A percentile compares a stretch with the other conserved stretches of the same genome.
phyloP scores from a whole-genome alignment of 192 early-diverging fungal genomes.

The Podila verticillata region DNA sequence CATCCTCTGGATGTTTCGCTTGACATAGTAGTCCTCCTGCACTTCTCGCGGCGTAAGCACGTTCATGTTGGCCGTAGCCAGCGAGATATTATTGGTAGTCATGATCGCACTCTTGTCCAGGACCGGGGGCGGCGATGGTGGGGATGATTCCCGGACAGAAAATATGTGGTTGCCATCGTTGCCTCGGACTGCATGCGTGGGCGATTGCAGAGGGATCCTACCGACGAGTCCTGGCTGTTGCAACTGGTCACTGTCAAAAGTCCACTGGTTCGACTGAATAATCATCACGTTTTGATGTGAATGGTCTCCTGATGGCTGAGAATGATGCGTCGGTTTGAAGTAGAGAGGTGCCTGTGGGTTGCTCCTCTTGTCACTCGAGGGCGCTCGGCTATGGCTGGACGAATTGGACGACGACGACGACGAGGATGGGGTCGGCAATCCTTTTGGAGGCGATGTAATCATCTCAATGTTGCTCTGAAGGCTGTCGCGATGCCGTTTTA shows the following conservation, averaged over 20 bases:
- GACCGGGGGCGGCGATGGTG: neutral
- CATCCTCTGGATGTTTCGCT: slow-evolving; percentile 16
- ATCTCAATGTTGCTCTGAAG: slow-evolving; percentile 1
- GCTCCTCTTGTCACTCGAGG: neutral
- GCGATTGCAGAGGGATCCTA: neutral
- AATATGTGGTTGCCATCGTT: slow-evolving; percentile 21
- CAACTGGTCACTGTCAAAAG: neutral
- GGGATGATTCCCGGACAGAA: slow-evolving; percentile 2
- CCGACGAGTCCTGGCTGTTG: neutral
- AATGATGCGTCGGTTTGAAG: slow-evolving; percentile 39
- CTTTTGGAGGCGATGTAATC: neutral
- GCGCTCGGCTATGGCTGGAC: neutral
- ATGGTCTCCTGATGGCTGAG: neutral
- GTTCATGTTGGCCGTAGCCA: slow-evolving; percentile 29
- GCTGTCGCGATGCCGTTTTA: slow-evolving; percentile 29
- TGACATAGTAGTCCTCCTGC: slow-evolving; percentile 23
- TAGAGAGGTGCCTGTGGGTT: slow-evolving; percentile 22
- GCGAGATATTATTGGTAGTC: slow-evolving; percentile 32
- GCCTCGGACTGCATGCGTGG: neutral
- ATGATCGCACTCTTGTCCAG: slow-evolving; percentile 19
- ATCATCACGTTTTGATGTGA: slow-evolving; percentile 20
- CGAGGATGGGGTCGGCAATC: neutral
- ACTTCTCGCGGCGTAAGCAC: slow-evolving; percentile 33
- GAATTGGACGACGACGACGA: slow-evolving; percentile 5
- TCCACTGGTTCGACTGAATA: slow-evolving; percentile 41